A percentile compares a stretch with the other conserved stretches of the same genome.
phyloP scores from a whole-genome alignment of 2,329 filamentous ascomycete genomes.

The Sporothrix inflata region DNA sequence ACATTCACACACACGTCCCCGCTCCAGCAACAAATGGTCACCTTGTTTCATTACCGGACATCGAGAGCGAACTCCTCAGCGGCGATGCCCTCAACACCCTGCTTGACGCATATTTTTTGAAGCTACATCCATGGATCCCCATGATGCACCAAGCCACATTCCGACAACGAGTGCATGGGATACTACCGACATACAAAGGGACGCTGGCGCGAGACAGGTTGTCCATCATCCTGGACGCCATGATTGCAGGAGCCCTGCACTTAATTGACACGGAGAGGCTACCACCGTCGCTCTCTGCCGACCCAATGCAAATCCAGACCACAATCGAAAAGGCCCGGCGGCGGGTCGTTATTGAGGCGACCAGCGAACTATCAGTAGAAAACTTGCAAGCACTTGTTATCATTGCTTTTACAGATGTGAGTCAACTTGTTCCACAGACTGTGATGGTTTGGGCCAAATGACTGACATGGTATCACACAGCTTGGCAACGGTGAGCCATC shows the following conservation, averaged over 20 bases:
- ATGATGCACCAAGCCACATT: constrained; percentile 13
- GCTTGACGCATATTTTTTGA: constrained; percentile 5
- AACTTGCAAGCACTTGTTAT: constrained; percentile 7
- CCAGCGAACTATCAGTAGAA: not conserved
- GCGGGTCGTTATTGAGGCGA: not conserved
- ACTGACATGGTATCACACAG: not conserved
- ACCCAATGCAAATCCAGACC: not conserved
- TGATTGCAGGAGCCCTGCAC: not conserved
- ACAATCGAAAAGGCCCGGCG: not conserved
- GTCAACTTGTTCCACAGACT: not conserved
- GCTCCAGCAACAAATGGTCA: not conserved
- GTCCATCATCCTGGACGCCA: not conserved
- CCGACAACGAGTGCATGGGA: not conserved
- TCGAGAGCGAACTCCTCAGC: not conserved
- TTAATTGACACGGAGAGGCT: not conserved
- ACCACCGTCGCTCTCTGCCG: not conserved
- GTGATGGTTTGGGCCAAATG: no score
- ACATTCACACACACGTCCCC: not conserved
- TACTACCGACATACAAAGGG: not conserved
- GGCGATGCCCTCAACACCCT: not conserved
- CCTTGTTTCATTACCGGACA: not conserved
- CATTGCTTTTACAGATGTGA: constrained; percentile 13
- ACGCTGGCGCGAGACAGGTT: not conserved
- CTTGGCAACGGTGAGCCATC: constrained; percentile 1
- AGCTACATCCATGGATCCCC: constrained; percentile 8